Base-by-base conservation (phyloP, 257 asterid species). In the Nicotiana otophora region DNA sequence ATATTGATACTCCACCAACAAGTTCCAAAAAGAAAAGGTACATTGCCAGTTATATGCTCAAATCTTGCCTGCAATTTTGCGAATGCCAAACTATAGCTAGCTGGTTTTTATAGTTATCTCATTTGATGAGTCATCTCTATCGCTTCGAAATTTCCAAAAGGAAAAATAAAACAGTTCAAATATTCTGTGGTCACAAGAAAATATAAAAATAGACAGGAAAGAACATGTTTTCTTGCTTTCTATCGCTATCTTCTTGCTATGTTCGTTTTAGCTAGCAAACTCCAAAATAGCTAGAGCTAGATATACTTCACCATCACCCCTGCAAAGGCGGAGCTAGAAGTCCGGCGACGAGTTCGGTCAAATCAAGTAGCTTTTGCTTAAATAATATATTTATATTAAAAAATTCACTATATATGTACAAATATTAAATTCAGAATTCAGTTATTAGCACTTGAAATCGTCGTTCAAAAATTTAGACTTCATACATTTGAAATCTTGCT, bases 121-220 rank as follows among this genome's bases (percentile, higher is more conserved):
- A 31, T 53, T 80, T 62, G 72, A 76, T 84, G 70, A 34, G 84
- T 78, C 87, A 82, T 80, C 64, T 87, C 85, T 75, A 69, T 87
- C 85, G 84, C 77, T 75, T 80, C 72, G 72, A 80, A 80, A 86
- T 67, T 31, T 23, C 17, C 31, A 51, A 54, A 81, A 46, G 51
- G 2, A 16, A 14, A 16, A 23, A 74, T 1, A 12, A 72, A 23
- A 4, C 5, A 48, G 62, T 51, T 51, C 5, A 28, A 75, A 51
- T 51, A 51, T 81, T 58, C 34, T 62, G 86, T 64, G 89, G 90
- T 75, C 46, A 80, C 84, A 58, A 4, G 26, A 64, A 74, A 63
- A 62, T 31, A 81, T 61, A 70, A 63, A 42, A 60, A 82, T 46
- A 66, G 84, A 34, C 58, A 81, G 55, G 67, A 82, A 81, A 16